These are phyloP conservation scores for Crataegus laevigata DNA, from an alignment of 306 rosid species.

Conservation along the genomic window DNA sequence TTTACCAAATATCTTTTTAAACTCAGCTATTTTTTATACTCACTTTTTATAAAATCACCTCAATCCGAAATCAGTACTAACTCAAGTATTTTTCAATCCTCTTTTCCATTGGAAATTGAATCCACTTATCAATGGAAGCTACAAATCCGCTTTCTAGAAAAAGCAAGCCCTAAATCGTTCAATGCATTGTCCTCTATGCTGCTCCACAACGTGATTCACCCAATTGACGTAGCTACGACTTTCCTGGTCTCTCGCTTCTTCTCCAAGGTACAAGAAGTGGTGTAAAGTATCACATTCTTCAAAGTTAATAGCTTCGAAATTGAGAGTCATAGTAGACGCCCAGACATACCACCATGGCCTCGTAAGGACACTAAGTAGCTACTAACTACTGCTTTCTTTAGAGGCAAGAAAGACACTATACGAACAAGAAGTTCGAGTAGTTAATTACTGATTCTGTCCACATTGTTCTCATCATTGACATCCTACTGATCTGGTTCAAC, in stretches of 20 bases:
- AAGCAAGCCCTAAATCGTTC: neutral
- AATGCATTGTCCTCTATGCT: neutral
- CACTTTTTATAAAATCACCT: too few species aligned
- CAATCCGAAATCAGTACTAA: too few species aligned
- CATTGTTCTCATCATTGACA: neutral
- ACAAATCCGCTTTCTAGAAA: too few species aligned
- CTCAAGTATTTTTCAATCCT: neutral
- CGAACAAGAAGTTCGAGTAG: neutral
- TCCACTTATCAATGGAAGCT: too few species aligned
- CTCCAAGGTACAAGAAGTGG: neutral
- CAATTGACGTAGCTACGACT: neutral
- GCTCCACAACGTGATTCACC: neutral
- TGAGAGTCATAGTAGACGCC: too few species aligned
- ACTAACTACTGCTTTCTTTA: neutral
- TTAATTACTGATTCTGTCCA: neutral
- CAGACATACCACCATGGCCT: too few species aligned
- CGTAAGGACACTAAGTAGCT: too few species aligned
- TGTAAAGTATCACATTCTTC: neutral
- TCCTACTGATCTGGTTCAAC: too few species aligned
- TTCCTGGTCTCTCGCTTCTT: neutral
- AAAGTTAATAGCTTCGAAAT: neutral
- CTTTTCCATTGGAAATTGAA: too few species aligned
- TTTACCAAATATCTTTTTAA: too few species aligned
- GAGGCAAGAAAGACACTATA: neutral
- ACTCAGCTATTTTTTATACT: too few species aligned